Percentiles rank a stretch among this genome's conserved stretches.
Evolutionary conservation across 257 asterid genomes (phyloP).

Genomic region (Hygrophila difformis): DNA sequence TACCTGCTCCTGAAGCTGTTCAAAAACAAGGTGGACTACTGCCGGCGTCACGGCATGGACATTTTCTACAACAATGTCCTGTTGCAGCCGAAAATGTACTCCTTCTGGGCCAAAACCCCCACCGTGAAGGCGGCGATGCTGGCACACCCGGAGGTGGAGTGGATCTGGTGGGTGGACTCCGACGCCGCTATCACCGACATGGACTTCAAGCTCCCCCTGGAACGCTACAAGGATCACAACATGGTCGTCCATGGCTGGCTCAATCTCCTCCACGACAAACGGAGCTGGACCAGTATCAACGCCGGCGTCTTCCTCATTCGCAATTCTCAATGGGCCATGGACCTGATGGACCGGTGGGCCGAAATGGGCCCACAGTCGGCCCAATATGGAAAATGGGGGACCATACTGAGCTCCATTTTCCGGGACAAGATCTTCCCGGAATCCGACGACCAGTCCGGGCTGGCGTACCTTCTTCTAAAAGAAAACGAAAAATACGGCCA

Average conservation of each 20-base stretch:
- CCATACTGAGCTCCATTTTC: constrained; percentile 35
- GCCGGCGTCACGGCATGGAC: constrained; percentile 81
- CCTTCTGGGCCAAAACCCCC: constrained; percentile 94
- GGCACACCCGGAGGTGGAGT: constrained; percentile 95
- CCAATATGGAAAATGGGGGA: constrained; percentile 70
- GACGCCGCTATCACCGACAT: constrained; percentile 98
- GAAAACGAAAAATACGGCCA: constrained; percentile 68
- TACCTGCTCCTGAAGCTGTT: constrained; percentile 61
- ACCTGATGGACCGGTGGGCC: constrained; percentile 76
- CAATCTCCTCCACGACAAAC: constrained; percentile 29
- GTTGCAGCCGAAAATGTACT: constrained; percentile 71
- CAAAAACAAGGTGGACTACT: constrained; percentile 92
- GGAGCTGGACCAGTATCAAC: constrained; percentile 91
- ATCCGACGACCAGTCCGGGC: constrained; percentile 83
- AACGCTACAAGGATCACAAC: constrained; percentile 50
- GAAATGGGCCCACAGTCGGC: constrained; percentile 88
- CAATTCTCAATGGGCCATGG: constrained; percentile 88
- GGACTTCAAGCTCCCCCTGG: constrained; percentile 73
- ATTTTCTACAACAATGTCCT: constrained; percentile 76
- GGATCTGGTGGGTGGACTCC: constrained; percentile 99
- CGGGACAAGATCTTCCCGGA: constrained; percentile 66
- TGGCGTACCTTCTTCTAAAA: constrained; percentile 49
- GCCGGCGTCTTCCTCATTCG: constrained; percentile 94
- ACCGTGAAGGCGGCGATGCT: constrained; percentile 75
- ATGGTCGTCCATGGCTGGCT: constrained; percentile 91